Evolutionary conservation across 495 filamentous ascomycete genomes (phyloP).

Genomic region (Penicillium verhagenii): DNA sequence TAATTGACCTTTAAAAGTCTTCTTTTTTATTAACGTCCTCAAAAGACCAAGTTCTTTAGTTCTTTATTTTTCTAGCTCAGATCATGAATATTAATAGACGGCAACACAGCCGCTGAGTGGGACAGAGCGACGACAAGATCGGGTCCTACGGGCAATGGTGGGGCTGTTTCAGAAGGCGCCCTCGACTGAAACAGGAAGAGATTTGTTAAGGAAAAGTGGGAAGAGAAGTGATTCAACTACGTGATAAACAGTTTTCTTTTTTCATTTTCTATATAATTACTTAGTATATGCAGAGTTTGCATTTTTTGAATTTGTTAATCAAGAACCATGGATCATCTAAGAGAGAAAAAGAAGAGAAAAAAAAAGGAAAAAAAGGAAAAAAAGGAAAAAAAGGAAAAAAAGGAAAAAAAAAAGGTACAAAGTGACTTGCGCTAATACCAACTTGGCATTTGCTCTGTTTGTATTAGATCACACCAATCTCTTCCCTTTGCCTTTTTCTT

Average conservation of each 20-base stretch:
- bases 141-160: constrained; percentile 21
- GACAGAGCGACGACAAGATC: constrained; percentile 20
- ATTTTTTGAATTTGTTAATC: constrained; percentile 3
- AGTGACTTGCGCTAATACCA: neutral
- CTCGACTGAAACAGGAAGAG: constrained; percentile 26
- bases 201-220: neutral
- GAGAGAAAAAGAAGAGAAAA: too few relatives aligned
- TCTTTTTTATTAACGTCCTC: neutral
- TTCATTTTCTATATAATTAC: too few relatives aligned
- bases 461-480: too few relatives aligned
- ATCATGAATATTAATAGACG: constrained; percentile 31
- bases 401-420: too few relatives aligned
- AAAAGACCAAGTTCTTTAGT: neutral
- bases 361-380: too few relatives aligned
- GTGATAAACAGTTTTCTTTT: too few relatives aligned
- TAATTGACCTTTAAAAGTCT: neutral
- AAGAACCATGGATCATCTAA: constrained; percentile 8
- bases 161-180: constrained; percentile 36
- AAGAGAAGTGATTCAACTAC: neutral
- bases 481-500: too few relatives aligned
- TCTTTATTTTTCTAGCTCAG: too few relatives aligned
- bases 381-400: too few relatives aligned
- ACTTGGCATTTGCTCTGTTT: neutral
- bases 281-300: neutral
- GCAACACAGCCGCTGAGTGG: constrained; percentile 25